Conservation (phyloP, 148 eudicot genomes). For the Silene conica region DNA sequence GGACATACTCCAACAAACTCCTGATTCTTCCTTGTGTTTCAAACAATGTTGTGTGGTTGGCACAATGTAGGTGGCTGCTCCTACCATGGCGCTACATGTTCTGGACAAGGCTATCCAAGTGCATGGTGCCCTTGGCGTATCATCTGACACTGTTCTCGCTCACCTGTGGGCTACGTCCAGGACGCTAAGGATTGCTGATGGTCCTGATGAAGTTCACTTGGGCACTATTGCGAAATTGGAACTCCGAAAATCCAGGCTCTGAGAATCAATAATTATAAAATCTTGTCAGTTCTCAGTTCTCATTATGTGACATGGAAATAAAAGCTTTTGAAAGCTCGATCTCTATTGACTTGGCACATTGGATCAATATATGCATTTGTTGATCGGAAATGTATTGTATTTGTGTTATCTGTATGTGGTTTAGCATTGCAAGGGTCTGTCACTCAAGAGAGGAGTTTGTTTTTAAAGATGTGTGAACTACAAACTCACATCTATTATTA, state of each 20-base stretch:
- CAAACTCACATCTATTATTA: too few species aligned
- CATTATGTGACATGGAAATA: not conserved
- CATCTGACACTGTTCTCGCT: constrained; percentile 76
- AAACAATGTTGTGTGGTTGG: not conserved
- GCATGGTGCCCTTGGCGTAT: constrained; percentile 88
- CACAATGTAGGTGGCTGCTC: constrained; percentile 73
- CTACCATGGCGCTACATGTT: constrained; percentile 84
- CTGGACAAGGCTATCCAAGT: constrained; percentile 98
- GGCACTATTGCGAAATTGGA: constrained; percentile 85
- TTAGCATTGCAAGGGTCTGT: too few species aligned
- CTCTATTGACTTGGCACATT: not conserved
- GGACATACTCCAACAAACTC: not conserved
- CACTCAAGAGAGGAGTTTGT: too few species aligned
- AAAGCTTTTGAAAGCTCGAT: not conserved
- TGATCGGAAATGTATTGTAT: not conserved
- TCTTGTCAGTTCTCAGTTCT: not conserved
- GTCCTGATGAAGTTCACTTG: constrained; percentile 98
- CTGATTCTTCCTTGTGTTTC: not conserved
- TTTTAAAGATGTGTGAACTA: too few species aligned
- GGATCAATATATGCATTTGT: not conserved
- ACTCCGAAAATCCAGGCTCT: constrained; percentile 67
- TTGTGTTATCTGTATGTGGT: too few species aligned
- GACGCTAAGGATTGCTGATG: constrained; percentile 94
- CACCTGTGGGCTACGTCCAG: constrained; percentile 94
- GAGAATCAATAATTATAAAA: constrained; percentile 12